Percentiles rank a stretch among this genome's conserved stretches.
These are phyloP conservation scores for Petunia secreta DNA, from an alignment of 257 asterid genomes.

Conservation along the genomic window DNA sequence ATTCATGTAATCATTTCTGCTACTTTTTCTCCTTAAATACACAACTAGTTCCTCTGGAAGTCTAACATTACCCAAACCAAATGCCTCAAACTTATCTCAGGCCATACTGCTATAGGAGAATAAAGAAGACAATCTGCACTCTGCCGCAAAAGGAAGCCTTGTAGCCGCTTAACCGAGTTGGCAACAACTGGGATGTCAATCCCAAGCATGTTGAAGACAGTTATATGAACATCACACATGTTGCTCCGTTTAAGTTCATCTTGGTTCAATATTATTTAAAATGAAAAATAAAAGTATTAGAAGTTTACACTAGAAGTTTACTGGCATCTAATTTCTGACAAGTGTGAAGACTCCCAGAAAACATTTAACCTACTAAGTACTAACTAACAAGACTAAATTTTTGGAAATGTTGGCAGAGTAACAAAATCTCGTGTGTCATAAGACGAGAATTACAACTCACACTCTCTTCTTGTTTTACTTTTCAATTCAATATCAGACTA, in stretches of 20 bases:
- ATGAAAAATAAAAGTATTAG: neutral
- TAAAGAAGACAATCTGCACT: constrained; percentile 61
- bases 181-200: too few relatives aligned
- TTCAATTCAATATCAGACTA: neutral
- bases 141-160: constrained; percentile 71
- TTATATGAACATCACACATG: neutral
- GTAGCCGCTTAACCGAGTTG: constrained; percentile 74
- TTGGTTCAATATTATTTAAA: neutral
- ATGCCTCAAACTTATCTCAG: constrained; percentile 75
- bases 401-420: neutral
- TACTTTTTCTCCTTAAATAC: constrained; percentile 51
- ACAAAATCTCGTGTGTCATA: constrained; percentile 1
- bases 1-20: constrained; percentile 27
- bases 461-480: neutral
- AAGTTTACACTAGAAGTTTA: neutral
- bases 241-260: neutral
- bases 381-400: neutral
- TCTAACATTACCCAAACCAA: constrained; percentile 60
- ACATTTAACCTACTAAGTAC: neutral
- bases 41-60: constrained; percentile 55
- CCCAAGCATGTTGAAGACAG: too few relatives aligned
- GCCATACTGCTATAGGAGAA: constrained; percentile 73
- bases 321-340: neutral
- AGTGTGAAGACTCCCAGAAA: neutral
- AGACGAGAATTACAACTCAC: constrained; percentile 5